Evolutionary conservation across 2,329 filamentous ascomycete genomes (phyloP), one percentile per base, ranked within the genome.

Genomic region (Colletotrichum neosansevieriae): DNA sequence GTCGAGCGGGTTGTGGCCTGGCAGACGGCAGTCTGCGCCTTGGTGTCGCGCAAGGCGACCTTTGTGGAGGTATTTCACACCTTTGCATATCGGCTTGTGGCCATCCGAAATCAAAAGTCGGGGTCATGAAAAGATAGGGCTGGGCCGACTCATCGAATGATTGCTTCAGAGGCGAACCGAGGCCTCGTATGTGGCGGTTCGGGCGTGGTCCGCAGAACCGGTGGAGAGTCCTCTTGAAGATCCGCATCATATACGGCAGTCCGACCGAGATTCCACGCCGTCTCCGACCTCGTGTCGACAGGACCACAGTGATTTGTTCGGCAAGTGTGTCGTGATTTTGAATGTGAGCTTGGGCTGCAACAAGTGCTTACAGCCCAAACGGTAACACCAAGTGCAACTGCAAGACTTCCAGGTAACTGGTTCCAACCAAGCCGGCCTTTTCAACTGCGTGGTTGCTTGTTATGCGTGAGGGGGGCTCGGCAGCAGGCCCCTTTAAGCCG

Each of bases 361-460:
- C 53, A n/a, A 24, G 32, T 38, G 42, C 47, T 34, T 19, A 36
- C 44, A 24, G 42, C 24, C 32, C 19, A n/a, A 36, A 19, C 10
- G n/a, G 38, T 13, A 50, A 29, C n/a, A 17, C 12, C 17, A 21
- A 17, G 44, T 29, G 57, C 17, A 21, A 17, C 32, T 29, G 57
- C 42, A 17, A 59, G 44, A 13, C 58, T 61, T 51, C 58, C 58
- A 61, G 58, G 58, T 53, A 51, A 44, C 58, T 61, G 58, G 58
- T 61, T 61, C 58, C 36, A 29, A 53, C 45, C 47, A 42, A 19
- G 47, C 40, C 47, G 36, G 45, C 58, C 21, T 47, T 36, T 59
- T 51, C 6, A 7, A 61, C 29, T 51, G 47, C 34, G 58, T 44
- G 36, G 17, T 51, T 59, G 56, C n/a, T n/a, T n/a, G n/a, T n/a